phyloP scores from a whole-genome alignment of 1,139 yeast genomes.

The Debaryomycetaceae sp. region DNA sequence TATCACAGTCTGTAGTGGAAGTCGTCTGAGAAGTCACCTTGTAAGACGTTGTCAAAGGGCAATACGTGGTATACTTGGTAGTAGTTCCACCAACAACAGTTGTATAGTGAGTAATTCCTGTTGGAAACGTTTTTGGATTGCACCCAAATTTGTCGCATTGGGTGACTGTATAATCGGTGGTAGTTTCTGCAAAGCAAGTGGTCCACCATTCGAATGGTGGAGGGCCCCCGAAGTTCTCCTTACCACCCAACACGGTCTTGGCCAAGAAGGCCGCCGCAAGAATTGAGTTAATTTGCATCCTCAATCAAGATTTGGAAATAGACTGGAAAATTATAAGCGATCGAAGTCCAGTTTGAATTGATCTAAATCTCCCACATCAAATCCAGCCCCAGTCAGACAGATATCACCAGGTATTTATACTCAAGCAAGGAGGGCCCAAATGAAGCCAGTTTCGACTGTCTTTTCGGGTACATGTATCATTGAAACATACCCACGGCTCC shows the following conservation, averaged over 20 bases:
- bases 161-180: conserved; percentile 19
- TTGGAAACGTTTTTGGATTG: conserved; percentile 19
- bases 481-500: background rate
- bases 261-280: conserved; percentile 1
- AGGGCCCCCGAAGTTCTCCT: conserved; percentile 1
- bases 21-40: background rate
- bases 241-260: conserved; percentile 3
- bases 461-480: background rate
- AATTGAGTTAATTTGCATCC: background rate
- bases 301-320: background rate
- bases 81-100: conserved; percentile 9
- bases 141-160: conserved; percentile 12
- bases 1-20: background rate
- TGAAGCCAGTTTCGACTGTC: too few relatives aligned
- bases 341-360: background rate
- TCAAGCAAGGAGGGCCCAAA: background rate
- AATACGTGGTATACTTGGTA: conserved; percentile 26
- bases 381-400: background rate
- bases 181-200: conserved; percentile 4
- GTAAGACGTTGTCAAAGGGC: conserved; percentile 9
- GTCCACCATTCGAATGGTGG: background rate
- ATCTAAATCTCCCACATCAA: background rate
- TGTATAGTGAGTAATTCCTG: conserved; percentile 18
- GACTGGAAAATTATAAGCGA: background rate
- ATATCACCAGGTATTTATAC: background rate